phyloP scores from a whole-genome alignment of 768 basidiomycete species.

The Sporobolomyces pararoseus region DNA sequence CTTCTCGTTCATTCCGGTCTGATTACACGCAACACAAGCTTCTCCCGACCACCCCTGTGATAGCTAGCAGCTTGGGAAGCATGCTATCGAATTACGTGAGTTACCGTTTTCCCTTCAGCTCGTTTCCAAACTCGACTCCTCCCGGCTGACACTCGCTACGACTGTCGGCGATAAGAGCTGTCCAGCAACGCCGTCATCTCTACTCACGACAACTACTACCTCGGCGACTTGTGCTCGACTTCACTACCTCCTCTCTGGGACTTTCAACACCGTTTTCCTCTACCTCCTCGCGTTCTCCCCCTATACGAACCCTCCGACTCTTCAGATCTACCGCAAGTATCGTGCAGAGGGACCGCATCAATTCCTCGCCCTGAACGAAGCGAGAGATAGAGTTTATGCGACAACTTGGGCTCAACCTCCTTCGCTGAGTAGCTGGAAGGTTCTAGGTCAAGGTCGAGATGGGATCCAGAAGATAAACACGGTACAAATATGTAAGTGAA shows the following conservation, averaged over 20 bases:
- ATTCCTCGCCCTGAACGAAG: slow-evolving; percentile 41
- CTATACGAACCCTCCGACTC: slow-evolving; percentile 18
- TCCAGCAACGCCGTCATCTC: background rate
- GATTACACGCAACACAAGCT: too few species aligned
- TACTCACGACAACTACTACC: background rate
- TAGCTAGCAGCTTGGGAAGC: too few species aligned
- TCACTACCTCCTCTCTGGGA: slow-evolving; percentile 41
- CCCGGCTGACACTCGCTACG: too few species aligned
- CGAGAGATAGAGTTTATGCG: slow-evolving; percentile 40
- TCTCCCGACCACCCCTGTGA: too few species aligned
- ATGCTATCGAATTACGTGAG: too few species aligned
- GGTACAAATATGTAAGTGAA: slow-evolving; percentile 38
- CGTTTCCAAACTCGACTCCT: too few species aligned
- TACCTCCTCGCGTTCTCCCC: slow-evolving; percentile 47
- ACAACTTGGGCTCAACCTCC: slow-evolving; percentile 46
- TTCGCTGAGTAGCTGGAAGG: slow-evolving; percentile 43
- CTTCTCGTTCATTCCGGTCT: too few species aligned
- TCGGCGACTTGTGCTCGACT: slow-evolving; percentile 11
- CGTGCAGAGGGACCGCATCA: slow-evolving; percentile 46
- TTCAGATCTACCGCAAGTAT: slow-evolving; percentile 27
- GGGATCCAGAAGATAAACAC: slow-evolving; percentile 35
- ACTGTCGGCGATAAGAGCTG: too few species aligned
- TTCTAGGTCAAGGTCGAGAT: slow-evolving; percentile 13
- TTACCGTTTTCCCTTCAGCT: too few species aligned
- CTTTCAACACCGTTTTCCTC: slow-evolving; percentile 46